Base-by-base conservation (phyloP, 164 flowering plant species). In the Kingdonia uniflora region DNA sequence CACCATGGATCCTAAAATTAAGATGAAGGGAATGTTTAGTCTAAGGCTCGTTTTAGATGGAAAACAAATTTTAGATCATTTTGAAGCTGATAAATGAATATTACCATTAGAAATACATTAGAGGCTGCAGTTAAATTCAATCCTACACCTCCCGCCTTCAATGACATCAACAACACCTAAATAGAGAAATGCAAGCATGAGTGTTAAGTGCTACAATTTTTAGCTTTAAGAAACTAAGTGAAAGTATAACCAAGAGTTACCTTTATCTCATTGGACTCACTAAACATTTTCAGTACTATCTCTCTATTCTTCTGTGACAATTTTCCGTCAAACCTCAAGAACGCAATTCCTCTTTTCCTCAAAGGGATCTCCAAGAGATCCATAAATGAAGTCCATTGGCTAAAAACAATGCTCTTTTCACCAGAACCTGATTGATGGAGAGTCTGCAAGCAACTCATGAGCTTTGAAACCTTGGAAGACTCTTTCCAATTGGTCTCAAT, bases 1-100 rank as follows among this genome's bases (percentile, higher is more conserved):
- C 96, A 87, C 92, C 96, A 87, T 25, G 96, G 96, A 74, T 87
- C 92, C 95, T 87, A 33, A 26, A n/a, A n/a, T n/a, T n/a, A 47
- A 20, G 22, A 17, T 19, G 20, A 49, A 43, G 5, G 19, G 17
- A 52, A 3, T 8, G 8, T 29, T 29, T 29, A 29, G 8, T 29
- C 6, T 4, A 29, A 29, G 6, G 4, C 8, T 29, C 35, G 14
- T 16, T 16, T 13, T 3, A 40, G n/a, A 53, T 16, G 57, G 19
- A 26, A 19, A 17, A 25, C 2, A 16, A 44, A 10, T 7, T 11
- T 33, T 45, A 6, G 20, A 46, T 20, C 20, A 15, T 25, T 20
- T 45, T 20, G 14, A 49, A 49, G 37, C 11, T 22, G 6, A 5
- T 17, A 33, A 16, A n/a, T 11, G 11, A 3, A 19, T 14, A 15